Base-by-base conservation (phyloP, 164 flowering plant species). In the Aristolochia contorta region DNA sequence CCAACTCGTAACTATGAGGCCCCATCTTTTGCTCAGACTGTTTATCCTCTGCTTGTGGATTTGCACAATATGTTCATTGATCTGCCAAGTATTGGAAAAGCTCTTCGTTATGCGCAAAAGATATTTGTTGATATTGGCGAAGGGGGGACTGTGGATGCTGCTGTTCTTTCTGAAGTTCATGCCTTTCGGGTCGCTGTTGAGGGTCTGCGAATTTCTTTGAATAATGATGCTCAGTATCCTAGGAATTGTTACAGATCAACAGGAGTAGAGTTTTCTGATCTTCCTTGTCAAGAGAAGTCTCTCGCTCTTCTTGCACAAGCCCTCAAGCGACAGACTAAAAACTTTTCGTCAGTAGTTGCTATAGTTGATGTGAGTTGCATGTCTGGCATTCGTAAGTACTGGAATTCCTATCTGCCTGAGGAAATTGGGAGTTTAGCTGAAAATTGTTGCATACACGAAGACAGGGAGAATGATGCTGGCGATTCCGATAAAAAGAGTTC, bases 141-240 rank as follows among this genome's bases (percentile, higher is more conserved):
- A 56, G 99, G 99, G 27, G 83, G 81, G 70, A 30, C 15, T 63
- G 78, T 93, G 50, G 84, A 90, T 57, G 22, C 67, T 6, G 45
- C 67, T 41, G 59, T 74, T 20, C 57, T 93, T 18, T 82, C 82
- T 27, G 95, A 85, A 63, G 86, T 85, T 65, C 81, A 74, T 53
- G 73, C 77, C 16, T 90, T 90, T 47, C 75, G 78, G 54, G 63
- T 93, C 71, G 97, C 96, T 24, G 85, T 88, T 54, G 98, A 93
- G 76, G 90, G 89, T 19, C 54, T 90, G 62, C 79, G 97, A 67
- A 74, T 90, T 41, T 86, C 85, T 53, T 58, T 88, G 21, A 93
- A 81, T 61, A 70, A 70, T 69, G 78, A 81, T 16, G 96, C 88
- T 37, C 74, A 87, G 27, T 54, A 78, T 32, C 80, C 87, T 15